These are phyloP conservation scores for Entophlyctis luteolus DNA, from an alignment of 192 early-diverging fungal species.

Conservation along the genomic window DNA sequence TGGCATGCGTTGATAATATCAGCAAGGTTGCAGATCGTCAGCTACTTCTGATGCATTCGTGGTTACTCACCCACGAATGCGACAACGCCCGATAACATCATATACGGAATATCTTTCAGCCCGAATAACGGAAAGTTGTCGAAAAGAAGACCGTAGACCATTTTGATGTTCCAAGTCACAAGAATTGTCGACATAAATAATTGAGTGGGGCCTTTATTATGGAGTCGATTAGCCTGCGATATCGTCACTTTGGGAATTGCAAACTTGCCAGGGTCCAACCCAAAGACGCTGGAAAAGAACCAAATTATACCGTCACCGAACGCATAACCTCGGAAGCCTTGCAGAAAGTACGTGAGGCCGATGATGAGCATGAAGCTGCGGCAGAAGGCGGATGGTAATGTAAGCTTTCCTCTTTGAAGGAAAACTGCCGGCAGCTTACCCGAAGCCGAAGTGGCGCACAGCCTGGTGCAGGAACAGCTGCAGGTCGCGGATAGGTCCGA, in stretches of 20 bases:
- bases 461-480: slow-evolving; percentile 3
- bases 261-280: slow-evolving; percentile 5
- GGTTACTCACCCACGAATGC: slow-evolving; percentile 16
- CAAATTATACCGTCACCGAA: slow-evolving; percentile 33
- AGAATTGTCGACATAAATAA: slow-evolving; percentile 28
- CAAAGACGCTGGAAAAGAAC: slow-evolving; percentile 19
- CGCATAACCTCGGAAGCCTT: slow-evolving; percentile 30
- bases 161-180: slow-evolving; percentile 33
- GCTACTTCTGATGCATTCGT: too few relatives aligned
- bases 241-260: neutral
- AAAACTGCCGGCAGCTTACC: neutral
- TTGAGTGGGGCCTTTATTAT: slow-evolving; percentile 6
- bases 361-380: slow-evolving; percentile 30
- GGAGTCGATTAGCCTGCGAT: neutral
- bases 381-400: neutral
- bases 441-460: slow-evolving; percentile 1
- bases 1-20: neutral
- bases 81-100: slow-evolving; percentile 18
- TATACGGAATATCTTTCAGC: slow-evolving; percentile 20
- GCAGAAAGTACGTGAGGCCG: slow-evolving; percentile 27
- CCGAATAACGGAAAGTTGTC: slow-evolving; percentile 32
- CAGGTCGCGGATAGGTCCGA: slow-evolving; percentile 13
- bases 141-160: slow-evolving; percentile 23
- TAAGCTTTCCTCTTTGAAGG: neutral
- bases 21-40: too few relatives aligned